Evolutionary conservation across 352 stramenopile genomes (phyloP).

Genomic region (Phytophthora brassicae): DNA sequence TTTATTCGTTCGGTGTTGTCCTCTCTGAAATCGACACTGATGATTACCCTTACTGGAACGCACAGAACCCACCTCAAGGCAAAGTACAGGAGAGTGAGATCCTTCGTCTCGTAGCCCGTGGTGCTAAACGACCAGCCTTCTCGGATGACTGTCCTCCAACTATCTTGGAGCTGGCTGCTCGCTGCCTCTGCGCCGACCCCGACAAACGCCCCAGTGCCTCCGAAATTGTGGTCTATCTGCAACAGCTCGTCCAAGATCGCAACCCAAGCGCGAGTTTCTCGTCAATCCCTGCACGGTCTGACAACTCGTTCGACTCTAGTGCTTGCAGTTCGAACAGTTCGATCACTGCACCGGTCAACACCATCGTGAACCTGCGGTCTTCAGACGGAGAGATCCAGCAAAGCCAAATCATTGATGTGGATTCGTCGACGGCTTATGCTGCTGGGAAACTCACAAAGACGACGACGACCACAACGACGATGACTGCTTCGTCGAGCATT

Average conservation of each 20-base stretch:
- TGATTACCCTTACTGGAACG: constrained; percentile 67
- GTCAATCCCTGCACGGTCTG: constrained; percentile 17
- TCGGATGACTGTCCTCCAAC: constrained; percentile 44
- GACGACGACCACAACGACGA: constrained; percentile 20
- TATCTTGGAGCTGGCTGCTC: constrained; percentile 51
- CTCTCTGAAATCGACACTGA: constrained; percentile 62
- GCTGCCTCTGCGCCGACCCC: constrained; percentile 56
- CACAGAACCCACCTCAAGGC: constrained; percentile 37
- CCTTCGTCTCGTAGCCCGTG: constrained; percentile 54
- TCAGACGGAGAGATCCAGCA: constrained; percentile 8
- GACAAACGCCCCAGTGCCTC: constrained; percentile 53
- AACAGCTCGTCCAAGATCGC: constrained; percentile 39
- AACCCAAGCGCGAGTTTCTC: constrained; percentile 17
- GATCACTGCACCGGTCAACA: constrained; percentile 22
- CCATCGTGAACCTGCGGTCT: constrained; percentile 21
- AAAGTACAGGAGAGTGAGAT: constrained; percentile 64
- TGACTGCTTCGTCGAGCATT: constrained; percentile 7
- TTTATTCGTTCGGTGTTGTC: constrained; percentile 60
- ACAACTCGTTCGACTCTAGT: constrained; percentile 24
- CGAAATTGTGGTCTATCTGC: constrained; percentile 54
- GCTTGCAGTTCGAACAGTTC: constrained; percentile 27
- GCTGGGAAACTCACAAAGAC: constrained; percentile 18
- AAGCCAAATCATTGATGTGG: constrained; percentile 7
- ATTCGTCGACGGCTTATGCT: constrained; percentile 10
- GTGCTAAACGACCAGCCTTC: constrained; percentile 50